Evolutionary conservation across 768 basidiomycete genomes (phyloP).

Genomic region (Porphyrellus cyaneotinctus): DNA sequence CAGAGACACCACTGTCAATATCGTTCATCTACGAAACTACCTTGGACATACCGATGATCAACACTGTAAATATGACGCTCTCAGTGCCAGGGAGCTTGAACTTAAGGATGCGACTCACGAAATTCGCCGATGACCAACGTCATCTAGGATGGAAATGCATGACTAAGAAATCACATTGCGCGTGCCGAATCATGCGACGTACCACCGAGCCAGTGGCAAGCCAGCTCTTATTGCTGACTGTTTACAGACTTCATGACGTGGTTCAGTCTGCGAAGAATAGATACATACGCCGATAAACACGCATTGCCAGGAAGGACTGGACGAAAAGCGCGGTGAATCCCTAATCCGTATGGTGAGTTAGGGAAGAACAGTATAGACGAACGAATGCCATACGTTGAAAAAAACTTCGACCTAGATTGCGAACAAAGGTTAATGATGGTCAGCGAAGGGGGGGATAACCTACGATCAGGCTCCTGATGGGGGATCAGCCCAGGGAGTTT

Average conservation of each 20-base stretch:
- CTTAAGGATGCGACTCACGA: conserved; percentile 12
- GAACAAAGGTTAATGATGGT: conserved; percentile 1
- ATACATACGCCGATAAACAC: conserved; percentile 47
- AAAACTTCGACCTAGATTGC: conserved; percentile 45
- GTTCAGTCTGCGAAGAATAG: neutral
- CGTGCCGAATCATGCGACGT: neutral
- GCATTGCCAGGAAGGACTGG: conserved; percentile 53
- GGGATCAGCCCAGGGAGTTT: neutral
- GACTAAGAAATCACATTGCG: neutral
- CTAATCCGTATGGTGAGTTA: conserved; percentile 10
- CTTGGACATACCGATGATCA: conserved; percentile 33
- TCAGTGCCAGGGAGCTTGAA: conserved; percentile 5
- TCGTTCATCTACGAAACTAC: neutral
- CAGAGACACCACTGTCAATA: conserved; percentile 1
- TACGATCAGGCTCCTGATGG: conserved; percentile 26
- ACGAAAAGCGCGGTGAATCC: conserved; percentile 52
- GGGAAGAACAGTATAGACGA: neutral
- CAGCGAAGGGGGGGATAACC: neutral
- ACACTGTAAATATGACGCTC: conserved; percentile 16
- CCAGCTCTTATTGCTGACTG: conserved; percentile 51
- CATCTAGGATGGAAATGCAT: conserved; percentile 10
- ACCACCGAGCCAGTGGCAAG: conserved; percentile 38
- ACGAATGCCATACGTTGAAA: conserved; percentile 40
- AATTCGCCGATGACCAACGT: conserved; percentile 43
- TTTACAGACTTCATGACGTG: conserved; percentile 9